These are phyloP conservation scores for Tylopilus subfusipes DNA, from an alignment of 768 basidiomycete genomes.

Conservation along the genomic window DNA sequence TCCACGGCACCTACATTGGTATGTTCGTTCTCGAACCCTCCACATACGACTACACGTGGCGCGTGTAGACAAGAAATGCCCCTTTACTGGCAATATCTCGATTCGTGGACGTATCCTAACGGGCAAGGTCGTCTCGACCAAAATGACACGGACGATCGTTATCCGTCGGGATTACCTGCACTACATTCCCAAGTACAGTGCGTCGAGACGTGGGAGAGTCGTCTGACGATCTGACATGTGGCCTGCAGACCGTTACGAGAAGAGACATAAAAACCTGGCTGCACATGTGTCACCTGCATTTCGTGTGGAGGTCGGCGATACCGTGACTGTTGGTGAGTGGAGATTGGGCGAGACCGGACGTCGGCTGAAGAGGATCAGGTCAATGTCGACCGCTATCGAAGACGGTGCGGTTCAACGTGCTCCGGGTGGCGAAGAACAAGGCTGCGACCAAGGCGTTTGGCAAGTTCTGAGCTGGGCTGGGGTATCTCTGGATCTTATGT, in stretches of 20 bases:
- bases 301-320: constrained; percentile 94
- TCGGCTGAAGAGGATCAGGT: constrained; percentile 42
- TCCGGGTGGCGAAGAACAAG: constrained; percentile 94
- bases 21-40: constrained; percentile 32
- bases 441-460: constrained; percentile 86
- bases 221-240: constrained; percentile 8
- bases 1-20: constrained; percentile 96
- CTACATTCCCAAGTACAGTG: constrained; percentile 98
- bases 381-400: constrained; percentile 99
- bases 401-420: constrained; percentile 98
- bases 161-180: constrained; percentile 94
- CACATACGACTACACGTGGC: not conserved
- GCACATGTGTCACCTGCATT: constrained; percentile 97
- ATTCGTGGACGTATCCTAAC: constrained; percentile 99
- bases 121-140: constrained; percentile 96
- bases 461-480: constrained; percentile 67
- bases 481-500: constrained; percentile 4
- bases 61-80: constrained; percentile 94
- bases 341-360: not conserved
- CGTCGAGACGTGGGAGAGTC: constrained; percentile 32
- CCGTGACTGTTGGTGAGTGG: constrained; percentile 87
- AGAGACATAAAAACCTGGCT: constrained; percentile 97
- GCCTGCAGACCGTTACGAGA: constrained; percentile 90
- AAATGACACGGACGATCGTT: constrained; percentile 98
- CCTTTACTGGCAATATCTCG: constrained; percentile 94